phyloP scores from a whole-genome alignment of 108 stramenopile genomes.

The Pseudonitzschia delicatissima region DNA sequence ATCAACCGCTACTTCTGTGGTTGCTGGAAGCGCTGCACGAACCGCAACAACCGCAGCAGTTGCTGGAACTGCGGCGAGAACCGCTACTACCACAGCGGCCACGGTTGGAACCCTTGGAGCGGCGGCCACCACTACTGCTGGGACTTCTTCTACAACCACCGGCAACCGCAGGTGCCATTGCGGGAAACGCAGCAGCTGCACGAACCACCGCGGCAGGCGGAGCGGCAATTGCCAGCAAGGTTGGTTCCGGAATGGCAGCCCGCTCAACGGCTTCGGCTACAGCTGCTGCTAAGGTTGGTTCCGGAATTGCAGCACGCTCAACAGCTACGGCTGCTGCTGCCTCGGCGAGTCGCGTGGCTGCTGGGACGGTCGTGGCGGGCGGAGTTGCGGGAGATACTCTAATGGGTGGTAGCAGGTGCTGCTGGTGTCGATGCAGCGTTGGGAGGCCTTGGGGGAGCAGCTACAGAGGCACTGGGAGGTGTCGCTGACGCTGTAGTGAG shows the following conservation, averaged over 20 bases:
- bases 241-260: background rate
- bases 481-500: background rate
- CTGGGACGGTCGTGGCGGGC: background rate
- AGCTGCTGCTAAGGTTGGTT: background rate
- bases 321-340: background rate
- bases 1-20: background rate
- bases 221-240: background rate
- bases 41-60: conserved; percentile 1
- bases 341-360: background rate
- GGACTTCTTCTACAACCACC: background rate
- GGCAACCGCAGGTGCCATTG: background rate
- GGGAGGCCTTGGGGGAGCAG: background rate
- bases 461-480: background rate
- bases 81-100: background rate
- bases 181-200: conserved; percentile 1
- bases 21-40: background rate
- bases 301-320: background rate
- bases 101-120: background rate
- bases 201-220: background rate
- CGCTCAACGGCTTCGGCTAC: background rate
- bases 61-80: background rate
- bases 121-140: background rate
- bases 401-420: background rate
- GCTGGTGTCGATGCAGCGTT: background rate
- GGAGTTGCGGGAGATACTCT: background rate